Percentiles rank a stretch among this genome's conserved stretches.
phyloP scores from a whole-genome alignment of 73 alveolate species.

The Paramecium bursaria region DNA sequence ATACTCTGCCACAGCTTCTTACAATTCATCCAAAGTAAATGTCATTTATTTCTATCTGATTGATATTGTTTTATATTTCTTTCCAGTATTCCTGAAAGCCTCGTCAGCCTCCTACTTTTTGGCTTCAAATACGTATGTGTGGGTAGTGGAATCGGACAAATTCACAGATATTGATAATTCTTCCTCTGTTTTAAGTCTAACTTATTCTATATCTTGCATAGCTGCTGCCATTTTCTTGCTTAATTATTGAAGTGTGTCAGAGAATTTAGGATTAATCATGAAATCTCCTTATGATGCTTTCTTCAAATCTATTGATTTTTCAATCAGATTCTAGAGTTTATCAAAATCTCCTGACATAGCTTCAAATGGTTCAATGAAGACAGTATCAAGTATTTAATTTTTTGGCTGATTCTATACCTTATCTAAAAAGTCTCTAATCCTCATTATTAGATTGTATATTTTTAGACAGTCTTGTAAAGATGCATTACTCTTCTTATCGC shows the following conservation, averaged over 20 bases:
- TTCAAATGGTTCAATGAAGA: constrained; percentile 70
- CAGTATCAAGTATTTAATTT: constrained; percentile 49
- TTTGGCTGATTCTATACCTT: constrained; percentile 66
- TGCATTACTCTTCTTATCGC: constrained; percentile 79
- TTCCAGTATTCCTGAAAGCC: constrained; percentile 75
- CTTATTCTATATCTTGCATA: constrained; percentile 77
- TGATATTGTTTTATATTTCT: constrained; percentile 78
- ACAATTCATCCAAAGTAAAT: constrained; percentile 77
- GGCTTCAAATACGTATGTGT: constrained; percentile 81
- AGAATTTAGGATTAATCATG: constrained; percentile 83
- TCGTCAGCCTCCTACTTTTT: constrained; percentile 85
- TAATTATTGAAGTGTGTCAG: constrained; percentile 73
- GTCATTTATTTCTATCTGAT: constrained; percentile 79
- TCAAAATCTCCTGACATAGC: constrained; percentile 73
- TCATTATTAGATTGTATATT: constrained; percentile 76
- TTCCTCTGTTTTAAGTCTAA: constrained; percentile 73
- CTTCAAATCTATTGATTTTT: constrained; percentile 81
- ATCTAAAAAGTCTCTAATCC: constrained; percentile 63
- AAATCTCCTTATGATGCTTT: constrained; percentile 80
- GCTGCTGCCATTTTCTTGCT: constrained; percentile 74
- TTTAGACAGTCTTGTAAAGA: constrained; percentile 83
- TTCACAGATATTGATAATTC: constrained; percentile 75
- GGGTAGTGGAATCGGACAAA: constrained; percentile 76
- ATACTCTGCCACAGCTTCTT: constrained; percentile 76
- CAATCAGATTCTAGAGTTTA: constrained; percentile 79